A percentile compares a stretch with the other conserved stretches of the same genome.
phyloP scores from a whole-genome alignment of 2,329 filamentous ascomycete genomes.

The Aureobasidium sp. region DNA sequence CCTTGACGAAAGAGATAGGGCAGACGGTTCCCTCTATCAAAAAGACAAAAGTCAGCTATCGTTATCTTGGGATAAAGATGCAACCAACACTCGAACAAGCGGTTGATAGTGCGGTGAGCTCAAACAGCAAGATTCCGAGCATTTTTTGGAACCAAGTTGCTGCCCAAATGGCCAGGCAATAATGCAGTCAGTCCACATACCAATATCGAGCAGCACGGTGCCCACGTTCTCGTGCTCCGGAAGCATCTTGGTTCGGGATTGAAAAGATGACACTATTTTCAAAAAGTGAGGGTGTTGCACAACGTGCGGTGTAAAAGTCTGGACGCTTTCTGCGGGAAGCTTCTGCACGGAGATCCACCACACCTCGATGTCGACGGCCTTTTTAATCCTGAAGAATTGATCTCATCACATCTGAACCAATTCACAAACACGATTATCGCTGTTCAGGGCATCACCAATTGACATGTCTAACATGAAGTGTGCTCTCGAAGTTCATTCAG shows the following conservation, averaged over 20 bases:
- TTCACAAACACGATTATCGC: too few relatives aligned
- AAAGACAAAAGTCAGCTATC: slow-evolving; percentile 1
- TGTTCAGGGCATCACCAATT: too few relatives aligned
- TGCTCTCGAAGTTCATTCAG: too few relatives aligned
- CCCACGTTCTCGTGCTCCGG: slow-evolving; percentile 26
- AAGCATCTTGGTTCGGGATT: background rate
- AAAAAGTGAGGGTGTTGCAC: background rate
- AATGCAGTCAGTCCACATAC: slow-evolving; percentile 21
- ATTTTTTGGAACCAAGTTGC: background rate
- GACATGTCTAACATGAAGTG: too few relatives aligned
- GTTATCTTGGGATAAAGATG: background rate
- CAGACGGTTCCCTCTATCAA: slow-evolving; percentile 69
- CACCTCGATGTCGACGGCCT: too few relatives aligned
- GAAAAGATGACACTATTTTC: background rate
- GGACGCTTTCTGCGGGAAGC: too few relatives aligned
- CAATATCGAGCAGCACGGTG: slow-evolving; percentile 33
- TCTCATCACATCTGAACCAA: too few relatives aligned
- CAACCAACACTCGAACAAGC: background rate
- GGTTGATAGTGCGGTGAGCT: background rate
- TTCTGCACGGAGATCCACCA: too few relatives aligned
- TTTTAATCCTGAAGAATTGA: too few relatives aligned
- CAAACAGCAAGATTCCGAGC: background rate
- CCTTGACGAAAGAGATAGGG: slow-evolving; percentile 77
- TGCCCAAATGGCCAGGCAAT: background rate
- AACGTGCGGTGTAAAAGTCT: slow-evolving; percentile 12